Evolutionary conservation across 441 rosid species (phyloP).

Genomic region (Macaranga tanarius): DNA sequence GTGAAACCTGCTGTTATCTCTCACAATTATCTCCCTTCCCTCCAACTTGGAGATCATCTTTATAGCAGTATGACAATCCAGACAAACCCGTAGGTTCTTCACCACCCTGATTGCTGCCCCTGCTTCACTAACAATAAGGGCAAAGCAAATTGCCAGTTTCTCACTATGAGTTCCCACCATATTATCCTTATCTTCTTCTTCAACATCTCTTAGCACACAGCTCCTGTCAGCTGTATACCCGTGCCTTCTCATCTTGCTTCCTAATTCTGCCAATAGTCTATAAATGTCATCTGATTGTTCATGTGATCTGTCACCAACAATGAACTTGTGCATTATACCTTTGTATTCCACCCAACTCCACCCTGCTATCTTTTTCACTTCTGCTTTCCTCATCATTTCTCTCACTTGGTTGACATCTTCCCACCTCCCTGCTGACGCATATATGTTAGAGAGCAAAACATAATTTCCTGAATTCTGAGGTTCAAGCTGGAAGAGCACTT

Average conservation of each 20-base stretch:
- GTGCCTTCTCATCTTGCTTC: constrained; percentile 29
- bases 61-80: constrained; percentile 63
- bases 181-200: constrained; percentile 34
- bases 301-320: constrained; percentile 59
- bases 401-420: constrained; percentile 49
- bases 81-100: constrained; percentile 69
- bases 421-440: constrained; percentile 56
- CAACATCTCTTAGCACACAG: constrained; percentile 38
- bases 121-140: constrained; percentile 47
- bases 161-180: constrained; percentile 55
- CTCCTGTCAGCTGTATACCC: constrained; percentile 36
- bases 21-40: constrained; percentile 49
- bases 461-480: constrained; percentile 61
- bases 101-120: constrained; percentile 62
- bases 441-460: constrained; percentile 58
- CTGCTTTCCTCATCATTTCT: constrained; percentile 37
- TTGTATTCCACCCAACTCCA: constrained; percentile 47
- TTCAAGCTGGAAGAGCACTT: constrained; percentile 51
- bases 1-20: constrained; percentile 80
- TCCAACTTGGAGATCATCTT: constrained; percentile 62
- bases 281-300: constrained; percentile 35
- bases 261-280: constrained; percentile 24
- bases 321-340: constrained; percentile 59
- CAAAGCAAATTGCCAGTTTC: constrained; percentile 67
- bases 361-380: constrained; percentile 44